phyloP scores from a whole-genome alignment of 805 yeast species.

The Pichia deserticola region DNA sequence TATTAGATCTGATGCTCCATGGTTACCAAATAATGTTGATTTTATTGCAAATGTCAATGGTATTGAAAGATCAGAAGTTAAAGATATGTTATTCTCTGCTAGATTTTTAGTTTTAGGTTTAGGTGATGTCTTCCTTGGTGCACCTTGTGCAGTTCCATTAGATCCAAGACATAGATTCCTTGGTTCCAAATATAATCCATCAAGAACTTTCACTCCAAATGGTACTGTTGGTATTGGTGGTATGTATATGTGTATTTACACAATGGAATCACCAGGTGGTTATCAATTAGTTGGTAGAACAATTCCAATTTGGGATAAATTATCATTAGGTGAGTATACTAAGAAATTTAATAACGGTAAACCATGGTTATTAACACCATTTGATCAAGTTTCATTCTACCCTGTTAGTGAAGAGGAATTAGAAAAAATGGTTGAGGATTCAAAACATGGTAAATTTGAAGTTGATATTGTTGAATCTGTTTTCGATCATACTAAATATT shows the following conservation, averaged over 20 bases:
- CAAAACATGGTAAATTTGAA: slow-evolving; percentile 70
- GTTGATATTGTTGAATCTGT: slow-evolving; percentile 70
- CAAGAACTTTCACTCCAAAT: slow-evolving; percentile 91
- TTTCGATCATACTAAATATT: slow-evolving; percentile 75
- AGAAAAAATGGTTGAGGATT: slow-evolving; percentile 62
- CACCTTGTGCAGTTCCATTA: slow-evolving; percentile 97
- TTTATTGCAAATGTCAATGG: slow-evolving; percentile 87
- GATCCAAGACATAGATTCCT: slow-evolving; percentile 92
- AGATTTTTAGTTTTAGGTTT: slow-evolving; percentile 88
- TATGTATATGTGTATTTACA: slow-evolving; percentile 96
- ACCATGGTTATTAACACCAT: slow-evolving; percentile 90
- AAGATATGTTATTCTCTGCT: slow-evolving; percentile 82
- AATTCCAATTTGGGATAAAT: slow-evolving; percentile 95
- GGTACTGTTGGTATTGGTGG: slow-evolving; percentile 99
- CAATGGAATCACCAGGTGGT: slow-evolving; percentile 98
- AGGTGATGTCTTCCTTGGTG: slow-evolving; percentile 96
- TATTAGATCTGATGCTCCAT: slow-evolving; percentile 86
- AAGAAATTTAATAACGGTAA: slow-evolving; percentile 35
- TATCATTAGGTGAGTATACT: slow-evolving; percentile 63
- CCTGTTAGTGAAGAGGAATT: slow-evolving; percentile 84
- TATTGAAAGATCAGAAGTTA: slow-evolving; percentile 64
- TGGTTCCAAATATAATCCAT: slow-evolving; percentile 93
- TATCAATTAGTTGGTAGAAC: slow-evolving; percentile 96
- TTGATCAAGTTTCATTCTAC: slow-evolving; percentile 91
- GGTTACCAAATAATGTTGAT: slow-evolving; percentile 97